Base-by-base conservation (phyloP, 257 asterid species). In the Knoxia roxburghii region DNA sequence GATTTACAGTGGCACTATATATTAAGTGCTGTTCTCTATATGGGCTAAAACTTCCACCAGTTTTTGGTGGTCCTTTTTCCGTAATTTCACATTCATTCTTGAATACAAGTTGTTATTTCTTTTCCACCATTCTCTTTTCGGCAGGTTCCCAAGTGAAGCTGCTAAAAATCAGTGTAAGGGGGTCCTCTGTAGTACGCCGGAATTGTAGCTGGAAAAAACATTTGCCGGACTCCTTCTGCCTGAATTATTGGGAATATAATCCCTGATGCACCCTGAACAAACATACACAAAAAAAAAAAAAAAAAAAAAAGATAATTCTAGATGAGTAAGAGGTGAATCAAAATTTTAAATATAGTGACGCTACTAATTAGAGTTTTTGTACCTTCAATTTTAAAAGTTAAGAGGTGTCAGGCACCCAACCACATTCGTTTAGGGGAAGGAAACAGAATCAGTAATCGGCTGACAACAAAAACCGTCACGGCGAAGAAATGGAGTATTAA, bases 131-230 rank as follows among this genome's bases (percentile, higher is more conserved):
- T n/a, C n/a, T n/a, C n/a, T n/a, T n/a, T n/a, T n/a, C n/a, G n/a
- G n/a, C n/a, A n/a, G n/a, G n/a, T n/a, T n/a, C n/a, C n/a, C n/a
- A n/a, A 53, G 40, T 65, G n/a, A n/a, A n/a, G n/a, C n/a, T n/a
- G n/a, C n/a, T n/a, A n/a, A n/a, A n/a, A n/a, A n/a, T n/a, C n/a
- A n/a, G n/a, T n/a, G n/a, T n/a, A n/a, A n/a, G n/a, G n/a, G n/a
- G n/a, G 10, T 59, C 50, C 87, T 79, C 90, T 88, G 80, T 84
- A 81, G 74, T 84, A 86, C 17, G 96, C 96, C 13, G 86, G 93
- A 66, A 88, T 78, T 8, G 93, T 84, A 21, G 83, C 86, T 45
- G 96, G 96, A 77, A 86, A 86, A 79, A 88, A 86, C 94, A 88
- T 86, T 60, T 88, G 91, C 58, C 91, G 71, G 3, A 86, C 84